Evolutionary conservation across 1,284 basidiomycete species (phyloP).

Genomic region (Puccinia horiana): DNA sequence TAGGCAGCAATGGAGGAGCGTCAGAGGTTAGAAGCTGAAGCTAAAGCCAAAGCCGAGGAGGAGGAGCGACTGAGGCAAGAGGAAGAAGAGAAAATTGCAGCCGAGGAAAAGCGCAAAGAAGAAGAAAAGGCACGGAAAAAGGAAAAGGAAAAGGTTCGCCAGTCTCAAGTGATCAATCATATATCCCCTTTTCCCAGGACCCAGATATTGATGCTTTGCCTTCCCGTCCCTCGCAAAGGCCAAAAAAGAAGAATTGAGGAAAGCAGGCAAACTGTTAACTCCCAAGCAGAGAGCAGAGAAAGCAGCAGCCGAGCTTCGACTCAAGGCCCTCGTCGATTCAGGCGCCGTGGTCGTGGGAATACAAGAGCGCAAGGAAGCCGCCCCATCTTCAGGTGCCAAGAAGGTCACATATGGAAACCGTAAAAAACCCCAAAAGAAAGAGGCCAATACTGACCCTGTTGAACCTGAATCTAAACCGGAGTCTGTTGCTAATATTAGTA

Average conservation of each 20-base stretch:
- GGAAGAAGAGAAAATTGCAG: slow-evolving; percentile 68
- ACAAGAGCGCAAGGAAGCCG: slow-evolving; percentile 64
- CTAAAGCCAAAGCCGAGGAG: slow-evolving; percentile 67
- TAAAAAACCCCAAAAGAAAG: slow-evolving; percentile 65
- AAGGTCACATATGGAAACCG: slow-evolving; percentile 78
- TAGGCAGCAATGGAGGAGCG: slow-evolving; percentile 54
- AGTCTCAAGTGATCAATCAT: slow-evolving; percentile 35
- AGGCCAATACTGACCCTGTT: slow-evolving; percentile 53
- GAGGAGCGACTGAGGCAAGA: slow-evolving; percentile 71
- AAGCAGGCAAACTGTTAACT: slow-evolving; percentile 84
- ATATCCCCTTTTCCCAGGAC: slow-evolving; percentile 2
- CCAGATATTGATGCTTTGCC: neutral
- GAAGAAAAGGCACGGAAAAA: slow-evolving; percentile 65
- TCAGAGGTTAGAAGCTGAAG: slow-evolving; percentile 59
- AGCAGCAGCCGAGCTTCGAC: slow-evolving; percentile 84
- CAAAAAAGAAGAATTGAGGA: slow-evolving; percentile 79
- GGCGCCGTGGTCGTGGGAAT: slow-evolving; percentile 87
- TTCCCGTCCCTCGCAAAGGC: slow-evolving; percentile 62
- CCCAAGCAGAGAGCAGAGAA: slow-evolving; percentile 96
- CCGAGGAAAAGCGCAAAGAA: slow-evolving; percentile 65
- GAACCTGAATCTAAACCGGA: slow-evolving; percentile 37
- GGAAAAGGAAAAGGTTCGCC: slow-evolving; percentile 52
- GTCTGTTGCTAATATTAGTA: slow-evolving; percentile 47
- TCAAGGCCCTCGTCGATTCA: slow-evolving; percentile 83
- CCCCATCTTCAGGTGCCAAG: slow-evolving; percentile 63